These are phyloP conservation scores for Phytophthora pluvialis DNA, from an alignment of 352 stramenopile genomes.

Conservation along the genomic window DNA sequence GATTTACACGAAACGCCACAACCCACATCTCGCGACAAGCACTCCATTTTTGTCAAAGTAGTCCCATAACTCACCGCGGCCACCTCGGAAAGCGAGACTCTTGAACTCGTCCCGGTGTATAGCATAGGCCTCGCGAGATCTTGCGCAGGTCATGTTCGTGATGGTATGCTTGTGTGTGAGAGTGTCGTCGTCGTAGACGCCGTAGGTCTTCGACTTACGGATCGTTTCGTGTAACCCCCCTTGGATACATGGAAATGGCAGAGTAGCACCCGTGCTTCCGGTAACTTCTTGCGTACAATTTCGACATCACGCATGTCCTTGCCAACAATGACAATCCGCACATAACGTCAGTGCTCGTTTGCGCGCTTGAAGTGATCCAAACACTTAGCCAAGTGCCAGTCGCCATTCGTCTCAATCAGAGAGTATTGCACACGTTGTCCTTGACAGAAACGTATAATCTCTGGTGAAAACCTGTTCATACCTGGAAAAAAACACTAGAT, in stretches of 20 bases:
- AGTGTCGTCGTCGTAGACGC: neutral
- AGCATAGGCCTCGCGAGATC: neutral
- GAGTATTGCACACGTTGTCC: too few relatives aligned
- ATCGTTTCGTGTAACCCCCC: too few relatives aligned
- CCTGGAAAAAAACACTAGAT: neutral
- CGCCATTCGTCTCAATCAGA: too few relatives aligned
- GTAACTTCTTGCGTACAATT: neutral
- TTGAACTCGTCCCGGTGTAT: constrained; percentile 16
- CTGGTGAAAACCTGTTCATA: constrained; percentile 2
- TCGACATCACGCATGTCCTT: too few relatives aligned
- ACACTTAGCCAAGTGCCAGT: too few relatives aligned
- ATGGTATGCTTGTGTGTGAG: constrained; percentile 6
- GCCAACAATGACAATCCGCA: constrained; percentile 1
- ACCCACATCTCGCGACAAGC: constrained; percentile 14
- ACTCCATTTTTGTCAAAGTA: constrained; percentile 19
- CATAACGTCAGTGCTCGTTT: constrained; percentile 5
- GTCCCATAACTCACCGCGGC: neutral
- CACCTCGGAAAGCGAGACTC: neutral
- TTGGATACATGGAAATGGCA: constrained; percentile 3
- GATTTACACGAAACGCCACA: constrained; percentile 5
- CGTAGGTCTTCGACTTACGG: constrained; percentile 1
- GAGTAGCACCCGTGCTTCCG: neutral
- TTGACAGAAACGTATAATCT: neutral
- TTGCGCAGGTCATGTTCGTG: constrained; percentile 19
- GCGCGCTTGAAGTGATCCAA: constrained; percentile 5